Percentiles rank a stretch among this genome's conserved stretches.
phyloP scores from a whole-genome alignment of 192 early-diverging fungal species.

The Rhizophagus clarus region DNA sequence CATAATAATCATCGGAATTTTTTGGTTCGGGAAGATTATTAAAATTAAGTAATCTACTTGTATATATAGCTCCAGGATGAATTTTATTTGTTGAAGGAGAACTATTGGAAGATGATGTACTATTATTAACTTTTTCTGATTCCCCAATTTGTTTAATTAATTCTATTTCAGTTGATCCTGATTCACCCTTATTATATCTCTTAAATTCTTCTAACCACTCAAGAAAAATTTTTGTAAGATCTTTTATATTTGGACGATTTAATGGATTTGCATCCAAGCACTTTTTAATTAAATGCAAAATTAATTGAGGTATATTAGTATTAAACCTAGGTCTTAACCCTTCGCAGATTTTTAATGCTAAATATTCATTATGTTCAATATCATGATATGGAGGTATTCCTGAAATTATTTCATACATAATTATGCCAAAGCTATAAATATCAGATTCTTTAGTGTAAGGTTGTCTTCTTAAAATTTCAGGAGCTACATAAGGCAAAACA shows the following conservation, averaged over 20 bases:
- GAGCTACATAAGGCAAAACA: background rate
- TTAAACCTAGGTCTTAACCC: background rate
- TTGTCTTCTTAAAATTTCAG: background rate
- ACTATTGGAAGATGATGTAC: too few relatives aligned
- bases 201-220: too few relatives aligned
- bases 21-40: too few relatives aligned
- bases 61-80: too few relatives aligned
- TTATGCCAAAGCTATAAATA: background rate
- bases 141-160: too few relatives aligned
- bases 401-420: background rate
- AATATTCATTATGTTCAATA: background rate
- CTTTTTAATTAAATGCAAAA: background rate
- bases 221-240: background rate
- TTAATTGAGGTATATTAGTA: background rate
- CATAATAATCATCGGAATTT: too few relatives aligned
- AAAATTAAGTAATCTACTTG: too few relatives aligned
- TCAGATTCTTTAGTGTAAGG: background rate
- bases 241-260: background rate
- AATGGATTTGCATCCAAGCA: background rate
- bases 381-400: slow-evolving; percentile 1
- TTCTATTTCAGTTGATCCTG: too few relatives aligned
- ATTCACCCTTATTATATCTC: too few relatives aligned
- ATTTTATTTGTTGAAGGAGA: too few relatives aligned
- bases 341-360: background rate
- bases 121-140: too few relatives aligned